Conservation (phyloP, 2,329 filamentous ascomycete species). For the Beauveria scarabaeidicola region DNA sequence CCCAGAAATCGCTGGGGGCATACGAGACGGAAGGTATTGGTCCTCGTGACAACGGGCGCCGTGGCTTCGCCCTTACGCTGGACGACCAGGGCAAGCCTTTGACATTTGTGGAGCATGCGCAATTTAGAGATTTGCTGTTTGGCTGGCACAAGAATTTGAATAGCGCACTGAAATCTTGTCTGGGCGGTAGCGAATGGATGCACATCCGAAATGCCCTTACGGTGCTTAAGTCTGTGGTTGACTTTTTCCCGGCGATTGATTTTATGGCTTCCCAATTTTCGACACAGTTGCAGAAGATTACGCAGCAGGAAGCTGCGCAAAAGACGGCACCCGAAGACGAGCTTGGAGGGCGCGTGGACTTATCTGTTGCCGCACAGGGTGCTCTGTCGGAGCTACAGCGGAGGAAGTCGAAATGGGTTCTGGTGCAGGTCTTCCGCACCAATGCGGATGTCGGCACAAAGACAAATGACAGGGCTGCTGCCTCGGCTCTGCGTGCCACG, state of each 20-base stretch:
- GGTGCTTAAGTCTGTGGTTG: slow-evolving; percentile 70
- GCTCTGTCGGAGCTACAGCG: slow-evolving; percentile 62
- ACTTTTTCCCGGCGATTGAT: slow-evolving; percentile 80
- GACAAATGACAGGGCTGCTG: slow-evolving; percentile 21
- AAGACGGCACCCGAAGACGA: slow-evolving; percentile 40
- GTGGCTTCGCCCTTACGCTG: slow-evolving; percentile 71
- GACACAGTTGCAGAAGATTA: slow-evolving; percentile 56
- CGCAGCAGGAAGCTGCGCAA: slow-evolving; percentile 48
- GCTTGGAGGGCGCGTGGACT: slow-evolving; percentile 58
- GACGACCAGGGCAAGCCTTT: slow-evolving; percentile 58
- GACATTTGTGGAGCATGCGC: slow-evolving; percentile 70
- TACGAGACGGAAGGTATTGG: slow-evolving; percentile 72
- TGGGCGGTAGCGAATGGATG: slow-evolving; percentile 86
- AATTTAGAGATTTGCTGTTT: slow-evolving; percentile 77
- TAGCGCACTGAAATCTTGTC: slow-evolving; percentile 69
- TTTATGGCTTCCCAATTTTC: slow-evolving; percentile 69
- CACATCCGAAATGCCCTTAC: slow-evolving; percentile 95
- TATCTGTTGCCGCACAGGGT: slow-evolving; percentile 65
- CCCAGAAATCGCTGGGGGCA: slow-evolving; percentile 54
- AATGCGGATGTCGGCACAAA: slow-evolving; percentile 34
- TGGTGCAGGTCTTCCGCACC: slow-evolving; percentile 64
- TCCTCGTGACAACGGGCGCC: slow-evolving; percentile 44
- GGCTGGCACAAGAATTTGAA: slow-evolving; percentile 85
- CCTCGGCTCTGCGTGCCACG: slow-evolving; percentile 44
- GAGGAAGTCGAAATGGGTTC: slow-evolving; percentile 59